Conservation (phyloP, 1,284 basidiomycete species). For the Cutaneotrichosporon cutaneum region DNA sequence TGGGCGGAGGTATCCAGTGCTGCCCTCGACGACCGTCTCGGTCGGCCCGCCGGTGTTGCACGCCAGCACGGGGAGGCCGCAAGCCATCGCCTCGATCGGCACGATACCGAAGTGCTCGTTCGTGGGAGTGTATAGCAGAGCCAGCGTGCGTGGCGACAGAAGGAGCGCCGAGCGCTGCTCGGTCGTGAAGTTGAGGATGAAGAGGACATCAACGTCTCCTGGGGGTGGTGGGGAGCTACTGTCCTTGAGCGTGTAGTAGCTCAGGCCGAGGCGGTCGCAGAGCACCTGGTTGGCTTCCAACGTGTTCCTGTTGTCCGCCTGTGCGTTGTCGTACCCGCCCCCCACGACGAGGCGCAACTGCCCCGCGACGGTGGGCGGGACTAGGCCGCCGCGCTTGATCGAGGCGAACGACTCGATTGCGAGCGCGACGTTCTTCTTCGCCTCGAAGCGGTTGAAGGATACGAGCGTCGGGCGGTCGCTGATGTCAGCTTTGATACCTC, state of each 20-base stretch:
- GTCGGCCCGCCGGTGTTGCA: conserved; percentile 87
- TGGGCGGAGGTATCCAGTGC: conserved; percentile 64
- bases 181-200: conserved; percentile 82
- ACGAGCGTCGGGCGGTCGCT: conserved; percentile 74
- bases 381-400: conserved; percentile 28
- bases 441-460: conserved; percentile 93
- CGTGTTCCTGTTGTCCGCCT: conserved; percentile 69
- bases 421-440: conserved; percentile 85
- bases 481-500: not conserved
- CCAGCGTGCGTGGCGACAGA: conserved; percentile 62
- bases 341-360: conserved; percentile 67
- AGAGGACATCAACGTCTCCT: conserved; percentile 64
- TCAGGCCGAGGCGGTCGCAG: conserved; percentile 57
- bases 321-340: conserved; percentile 71
- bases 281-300: conserved; percentile 61
- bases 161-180: conserved; percentile 75
- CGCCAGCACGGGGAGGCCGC: conserved; percentile 84
- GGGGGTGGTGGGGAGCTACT: conserved; percentile 52
- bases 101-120: conserved; percentile 99
- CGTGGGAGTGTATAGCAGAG: conserved; percentile 85
- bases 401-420: conserved; percentile 71
- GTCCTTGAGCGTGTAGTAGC: conserved; percentile 56
- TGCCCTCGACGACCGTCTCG: conserved; percentile 73
- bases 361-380: conserved; percentile 29
- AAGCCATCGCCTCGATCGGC: conserved; percentile 92